Conservation (phyloP, 306 rosid species). For the Dryas alaskensis region DNA sequence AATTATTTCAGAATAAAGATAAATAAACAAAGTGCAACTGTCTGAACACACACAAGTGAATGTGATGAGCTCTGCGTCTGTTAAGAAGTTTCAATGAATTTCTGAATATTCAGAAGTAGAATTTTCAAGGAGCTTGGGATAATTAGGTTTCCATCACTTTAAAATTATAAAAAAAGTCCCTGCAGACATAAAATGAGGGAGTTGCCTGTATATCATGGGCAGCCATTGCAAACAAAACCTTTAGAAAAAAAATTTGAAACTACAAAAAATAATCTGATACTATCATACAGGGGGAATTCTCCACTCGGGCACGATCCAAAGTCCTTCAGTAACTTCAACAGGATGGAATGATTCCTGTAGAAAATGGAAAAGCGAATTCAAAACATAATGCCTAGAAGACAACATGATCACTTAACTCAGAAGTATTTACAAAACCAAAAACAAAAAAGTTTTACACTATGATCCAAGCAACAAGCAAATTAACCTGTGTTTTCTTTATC, state of each 20-base stretch:
- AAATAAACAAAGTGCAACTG: background rate
- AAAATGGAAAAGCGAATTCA: slow-evolving; percentile 6
- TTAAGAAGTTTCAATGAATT: background rate
- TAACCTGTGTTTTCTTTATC: slow-evolving; percentile 72
- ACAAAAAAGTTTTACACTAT: background rate
- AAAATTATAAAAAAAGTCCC: background rate
- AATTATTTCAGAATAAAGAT: background rate
- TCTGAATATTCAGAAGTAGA: background rate
- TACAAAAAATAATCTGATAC: slow-evolving; percentile 3
- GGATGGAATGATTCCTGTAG: slow-evolving; percentile 76
- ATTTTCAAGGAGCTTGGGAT: background rate
- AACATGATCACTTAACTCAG: background rate
- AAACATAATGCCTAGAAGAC: background rate
- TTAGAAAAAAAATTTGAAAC: background rate
- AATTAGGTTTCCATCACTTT: background rate
- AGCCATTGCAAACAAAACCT: slow-evolving; percentile 4
- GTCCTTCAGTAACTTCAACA: slow-evolving; percentile 58
- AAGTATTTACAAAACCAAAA: background rate
- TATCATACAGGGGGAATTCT: slow-evolving; percentile 66
- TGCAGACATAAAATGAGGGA: background rate
- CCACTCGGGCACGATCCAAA: slow-evolving; percentile 91
- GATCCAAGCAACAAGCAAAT: slow-evolving; percentile 14
- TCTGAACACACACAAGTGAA: background rate
- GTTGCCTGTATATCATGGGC: background rate
- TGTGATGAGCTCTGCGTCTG: background rate